These are phyloP conservation scores for Chytridium lagenaria DNA, from an alignment of 371 early-diverging fungal genomes.

Conservation along the genomic window DNA sequence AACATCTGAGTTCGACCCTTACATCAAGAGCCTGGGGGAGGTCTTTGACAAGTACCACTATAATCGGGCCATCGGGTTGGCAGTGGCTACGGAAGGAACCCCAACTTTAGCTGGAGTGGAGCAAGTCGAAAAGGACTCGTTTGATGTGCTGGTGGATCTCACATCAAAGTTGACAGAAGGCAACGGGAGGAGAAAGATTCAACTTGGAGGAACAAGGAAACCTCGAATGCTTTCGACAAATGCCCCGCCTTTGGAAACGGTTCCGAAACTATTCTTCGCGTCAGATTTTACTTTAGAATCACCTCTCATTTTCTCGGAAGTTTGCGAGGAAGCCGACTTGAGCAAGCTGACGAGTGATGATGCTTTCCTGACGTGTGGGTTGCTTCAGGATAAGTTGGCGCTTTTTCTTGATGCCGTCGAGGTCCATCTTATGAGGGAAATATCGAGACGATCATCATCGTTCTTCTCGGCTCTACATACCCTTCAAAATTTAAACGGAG, in stretches of 20 bases:
- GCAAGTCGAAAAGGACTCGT: constrained; percentile 30
- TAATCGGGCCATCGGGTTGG: constrained; percentile 49
- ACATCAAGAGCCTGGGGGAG: constrained; percentile 47
- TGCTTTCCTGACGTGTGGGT: constrained; percentile 62
- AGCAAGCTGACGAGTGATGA: constrained; percentile 35
- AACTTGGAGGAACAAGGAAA: neutral
- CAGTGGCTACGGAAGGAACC: constrained; percentile 52
- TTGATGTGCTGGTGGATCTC: constrained; percentile 38
- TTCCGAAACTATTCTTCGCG: constrained; percentile 87
- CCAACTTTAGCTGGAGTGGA: constrained; percentile 43
- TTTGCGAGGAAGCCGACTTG: constrained; percentile 64
- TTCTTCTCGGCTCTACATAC: constrained; percentile 94
- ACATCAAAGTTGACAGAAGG: constrained; percentile 31
- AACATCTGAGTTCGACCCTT: constrained; percentile 57
- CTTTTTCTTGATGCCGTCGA: constrained; percentile 92
- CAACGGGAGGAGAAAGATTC: constrained; percentile 9
- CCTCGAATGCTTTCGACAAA: constrained; percentile 41
- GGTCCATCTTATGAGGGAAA: constrained; percentile 87
- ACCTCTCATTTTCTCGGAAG: constrained; percentile 86
- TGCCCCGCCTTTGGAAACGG: constrained; percentile 65
- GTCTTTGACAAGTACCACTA: constrained; percentile 54
- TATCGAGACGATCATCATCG: constrained; percentile 84
- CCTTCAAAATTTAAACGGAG: constrained; percentile 85
- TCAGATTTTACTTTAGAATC: constrained; percentile 83
- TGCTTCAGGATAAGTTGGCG: constrained; percentile 87